Conservation (phyloP, 2,329 filamentous ascomycete species). For the Alternaria solani region DNA sequence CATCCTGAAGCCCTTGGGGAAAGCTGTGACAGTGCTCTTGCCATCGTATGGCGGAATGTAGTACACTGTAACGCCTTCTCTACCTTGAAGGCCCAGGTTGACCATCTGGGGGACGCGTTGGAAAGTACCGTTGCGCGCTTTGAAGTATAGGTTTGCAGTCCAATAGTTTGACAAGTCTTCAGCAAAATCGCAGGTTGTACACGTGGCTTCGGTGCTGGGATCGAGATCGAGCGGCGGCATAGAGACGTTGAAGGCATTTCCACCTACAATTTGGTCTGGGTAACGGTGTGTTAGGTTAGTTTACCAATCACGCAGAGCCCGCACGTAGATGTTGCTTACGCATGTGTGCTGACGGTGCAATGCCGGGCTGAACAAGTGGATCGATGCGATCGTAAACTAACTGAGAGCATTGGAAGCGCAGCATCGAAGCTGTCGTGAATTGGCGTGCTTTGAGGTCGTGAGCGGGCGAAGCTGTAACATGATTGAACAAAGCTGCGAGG, state of each 20-base stretch:
- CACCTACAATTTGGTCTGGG: constrained; percentile 38
- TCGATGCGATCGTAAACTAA: constrained; percentile 33
- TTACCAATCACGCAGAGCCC: background rate
- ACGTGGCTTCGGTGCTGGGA: constrained; percentile 25
- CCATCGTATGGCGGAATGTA: constrained; percentile 44
- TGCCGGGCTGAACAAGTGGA: constrained; percentile 33
- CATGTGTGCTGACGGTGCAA: constrained; percentile 28
- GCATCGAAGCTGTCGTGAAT: constrained; percentile 37
- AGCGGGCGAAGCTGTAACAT: constrained; percentile 25
- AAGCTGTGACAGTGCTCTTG: constrained; percentile 47
- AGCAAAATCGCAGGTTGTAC: constrained; percentile 36
- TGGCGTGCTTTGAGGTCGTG: constrained; percentile 31
- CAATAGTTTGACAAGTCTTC: constrained; percentile 37
- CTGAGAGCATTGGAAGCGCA: constrained; percentile 35
- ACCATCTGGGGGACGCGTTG: constrained; percentile 42
- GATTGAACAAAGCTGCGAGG: constrained; percentile 27
- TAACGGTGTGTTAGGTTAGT: background rate
- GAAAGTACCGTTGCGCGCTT: constrained; percentile 37
- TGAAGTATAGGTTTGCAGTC: constrained; percentile 42
- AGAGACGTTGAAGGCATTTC: constrained; percentile 38
- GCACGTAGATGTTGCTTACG: constrained; percentile 3
- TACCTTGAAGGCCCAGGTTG: constrained; percentile 33
- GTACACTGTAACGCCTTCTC: constrained; percentile 41
- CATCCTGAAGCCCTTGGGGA: constrained; percentile 41
- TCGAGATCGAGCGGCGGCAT: constrained; percentile 33